Evolutionary conservation across 2,329 filamentous ascomycete genomes (phyloP).

Genomic region (Verticillium nonalfalfae): DNA sequence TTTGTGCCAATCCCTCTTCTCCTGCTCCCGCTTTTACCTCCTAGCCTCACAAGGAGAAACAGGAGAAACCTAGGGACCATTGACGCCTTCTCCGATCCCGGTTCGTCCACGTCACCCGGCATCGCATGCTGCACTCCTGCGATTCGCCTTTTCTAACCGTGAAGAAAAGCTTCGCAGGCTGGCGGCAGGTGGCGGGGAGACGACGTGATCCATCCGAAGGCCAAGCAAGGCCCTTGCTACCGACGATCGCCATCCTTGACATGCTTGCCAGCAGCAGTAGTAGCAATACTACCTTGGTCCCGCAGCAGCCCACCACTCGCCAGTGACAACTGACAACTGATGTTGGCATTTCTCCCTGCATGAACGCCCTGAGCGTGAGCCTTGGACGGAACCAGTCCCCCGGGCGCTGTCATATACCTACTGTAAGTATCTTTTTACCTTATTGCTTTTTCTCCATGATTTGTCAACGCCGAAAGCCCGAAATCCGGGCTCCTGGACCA

Average conservation of each 20-base stretch:
- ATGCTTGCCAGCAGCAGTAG: neutral
- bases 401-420: neutral
- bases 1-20: neutral
- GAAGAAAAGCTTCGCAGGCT: neutral
- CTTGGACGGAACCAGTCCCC: neutral
- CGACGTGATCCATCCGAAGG: neutral
- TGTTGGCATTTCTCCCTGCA: neutral
- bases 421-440: too few species aligned
- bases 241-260: neutral
- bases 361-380: neutral
- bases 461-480: neutral
- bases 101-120: neutral
- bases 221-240: neutral
- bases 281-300: neutral
- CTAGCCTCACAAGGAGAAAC: neutral
- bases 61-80: neutral
- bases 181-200: neutral
- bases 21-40: neutral
- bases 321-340: neutral
- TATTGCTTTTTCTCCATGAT: neutral
- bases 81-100: neutral
- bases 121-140: neutral
- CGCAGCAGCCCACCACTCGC: neutral
- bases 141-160: neutral
- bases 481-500: neutral